Conservation (phyloP, 116 monocot species). For the Cymodocea nodosa region DNA sequence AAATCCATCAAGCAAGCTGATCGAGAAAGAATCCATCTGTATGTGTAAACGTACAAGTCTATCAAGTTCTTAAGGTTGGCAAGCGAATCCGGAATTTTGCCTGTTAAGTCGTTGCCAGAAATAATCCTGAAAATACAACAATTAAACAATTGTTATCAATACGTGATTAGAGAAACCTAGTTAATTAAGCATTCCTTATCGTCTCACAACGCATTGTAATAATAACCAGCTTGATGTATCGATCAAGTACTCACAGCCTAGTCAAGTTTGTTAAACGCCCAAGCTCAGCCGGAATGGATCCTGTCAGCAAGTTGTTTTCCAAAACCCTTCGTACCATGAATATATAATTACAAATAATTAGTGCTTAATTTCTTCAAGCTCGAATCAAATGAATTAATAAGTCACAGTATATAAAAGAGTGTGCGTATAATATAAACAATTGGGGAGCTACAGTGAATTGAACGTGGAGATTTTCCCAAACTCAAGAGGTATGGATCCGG, state of each 20-base stretch:
- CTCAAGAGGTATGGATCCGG: constrained; percentile 6
- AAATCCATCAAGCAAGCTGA: not conserved
- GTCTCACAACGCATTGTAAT: too few species aligned
- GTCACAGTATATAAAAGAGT: too few species aligned
- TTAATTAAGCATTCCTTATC: too few species aligned
- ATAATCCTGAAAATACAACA: constrained; percentile 14
- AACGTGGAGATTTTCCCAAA: constrained; percentile 12
- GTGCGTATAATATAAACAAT: not conserved
- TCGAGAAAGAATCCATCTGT: too few species aligned
- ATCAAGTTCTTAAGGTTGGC: constrained; percentile 36
- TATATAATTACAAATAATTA: not conserved
- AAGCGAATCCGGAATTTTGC: constrained; percentile 37
- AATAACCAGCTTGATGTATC: too few species aligned
- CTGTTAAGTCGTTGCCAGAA: constrained; percentile 26
- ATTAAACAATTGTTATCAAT: not conserved
- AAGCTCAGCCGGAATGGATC: constrained; percentile 3
- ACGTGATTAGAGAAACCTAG: too few species aligned
- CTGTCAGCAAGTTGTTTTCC: constrained; percentile 12
- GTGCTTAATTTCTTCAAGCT: too few species aligned
- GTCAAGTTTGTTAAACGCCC: not conserved
- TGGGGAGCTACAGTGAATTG: constrained; percentile 6
- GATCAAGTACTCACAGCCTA: constrained; percentile 9
- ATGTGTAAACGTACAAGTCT: constrained; percentile 21
- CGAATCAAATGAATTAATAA: too few species aligned
- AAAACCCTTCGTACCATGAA: constrained; percentile 3